Base-by-base conservation (phyloP, 2,329 filamentous ascomycete species). In the Metarhizium brunneum region DNA sequence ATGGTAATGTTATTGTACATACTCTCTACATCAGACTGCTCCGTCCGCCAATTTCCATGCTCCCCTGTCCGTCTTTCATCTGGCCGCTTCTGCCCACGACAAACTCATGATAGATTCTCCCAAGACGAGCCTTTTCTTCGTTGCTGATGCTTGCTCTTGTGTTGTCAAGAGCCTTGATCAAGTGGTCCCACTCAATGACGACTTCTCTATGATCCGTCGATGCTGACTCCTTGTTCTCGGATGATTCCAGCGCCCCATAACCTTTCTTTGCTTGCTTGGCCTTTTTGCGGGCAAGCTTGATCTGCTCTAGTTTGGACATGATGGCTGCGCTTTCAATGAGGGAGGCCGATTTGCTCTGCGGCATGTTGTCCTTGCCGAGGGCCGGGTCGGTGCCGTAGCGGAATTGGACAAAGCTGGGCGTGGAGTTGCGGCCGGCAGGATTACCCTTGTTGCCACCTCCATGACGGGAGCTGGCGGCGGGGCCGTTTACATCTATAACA, bases 41-140 rank as follows among this genome's bases (percentile, higher is more conserved):
- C 67, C 94, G 79, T 14, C 92, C 94, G 7, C 94, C 94, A 72
- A 99, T 84, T 72, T 97, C 94, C 70, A 86, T 95, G 56, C 87
- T 88, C 0, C 88, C 91, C 71, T 97, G 90, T 2, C 94, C 94
- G 70, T 88, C 92, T 58, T 86, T 90, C 90, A 99, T 91, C 75
- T 97, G 92, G 7, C 94, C 94, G 69, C 92, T 96, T 62, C 94
- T 80, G 0, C 91, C 92, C 4, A 90, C 88, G 0, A 96, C 86
- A 76, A 99, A 99, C 73, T 99, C 94, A 16, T 80, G 78, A 68
- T 99, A 99, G 58, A 99, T 96, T 45, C 82, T 82, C 64, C 83
- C 79, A 61, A 99, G 71, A 57, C 92, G 77, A 59, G 75, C 78
- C 64, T 85, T 81, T 73, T 99, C 94, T 57, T 90, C 82, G 3